Base-by-base conservation (phyloP, 495 filamentous ascomycete species). In the Penicillium coffeae region DNA sequence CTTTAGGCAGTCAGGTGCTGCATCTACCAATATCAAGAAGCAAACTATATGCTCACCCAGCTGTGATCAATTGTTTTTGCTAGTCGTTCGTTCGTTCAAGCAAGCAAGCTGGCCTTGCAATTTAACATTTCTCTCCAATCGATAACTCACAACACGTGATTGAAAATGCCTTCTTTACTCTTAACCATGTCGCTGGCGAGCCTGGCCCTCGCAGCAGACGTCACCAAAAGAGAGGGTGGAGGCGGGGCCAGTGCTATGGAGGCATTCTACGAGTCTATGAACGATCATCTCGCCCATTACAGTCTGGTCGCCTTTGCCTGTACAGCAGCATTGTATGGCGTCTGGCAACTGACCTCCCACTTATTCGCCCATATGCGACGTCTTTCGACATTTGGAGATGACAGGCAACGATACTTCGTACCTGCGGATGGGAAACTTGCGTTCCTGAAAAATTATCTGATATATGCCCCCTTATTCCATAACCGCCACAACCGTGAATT, bases 401-500 rank as follows among this genome's bases (percentile, higher is more conserved):
- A 85, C 50, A 84, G 66, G 15, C 88, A 86, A 60, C 66, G 73
- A 34, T 93, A 85, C 54, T 83, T 82, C 50, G 57, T 73, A 10
- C 56, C 57, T n/a, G 68, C 75, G 0, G 54, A 75, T 25, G 38
- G 42, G 3, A 65, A 58, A 2, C 73, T 82, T 63, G 79, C 86
- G 55, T 77, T 73, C 66, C 51, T 95, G 56, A 96, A 95, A 73
- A 82, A 80, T 51, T 74, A 92, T 58, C 59, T 95, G 42, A 75
- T 95, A 54, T 89, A 91, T 63, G 92, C 93, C 8, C 90, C 93
- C 1, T 68, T 97, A 16, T 84, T 88, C 65, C 79, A 78, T 9
- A 86, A 78, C 51, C 83, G 92, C 21, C 92, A 96, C 71, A 94
- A 93, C 69, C 81, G 85, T 44, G 91, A 95, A 63, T 81, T 95